phyloP scores from a whole-genome alignment of 1,284 basidiomycete species.

The Boletellus sp. region DNA sequence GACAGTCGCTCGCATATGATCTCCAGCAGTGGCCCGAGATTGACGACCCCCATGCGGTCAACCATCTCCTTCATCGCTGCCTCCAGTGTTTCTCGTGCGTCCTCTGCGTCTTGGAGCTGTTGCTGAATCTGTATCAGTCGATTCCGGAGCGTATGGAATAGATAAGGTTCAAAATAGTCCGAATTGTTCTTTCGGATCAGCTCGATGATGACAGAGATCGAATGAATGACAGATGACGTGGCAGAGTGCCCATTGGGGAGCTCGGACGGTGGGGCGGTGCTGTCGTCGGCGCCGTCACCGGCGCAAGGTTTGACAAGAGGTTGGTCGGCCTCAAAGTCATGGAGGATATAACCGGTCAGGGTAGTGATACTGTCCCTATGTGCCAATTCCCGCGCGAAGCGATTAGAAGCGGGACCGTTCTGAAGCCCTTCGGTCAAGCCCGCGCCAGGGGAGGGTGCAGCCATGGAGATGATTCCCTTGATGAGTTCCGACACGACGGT shows the following conservation, averaged over 20 bases:
- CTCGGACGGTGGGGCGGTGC: slow-evolving; percentile 16
- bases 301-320: slow-evolving; percentile 18
- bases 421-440: slow-evolving; percentile 64
- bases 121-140: slow-evolving; percentile 86
- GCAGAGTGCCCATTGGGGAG: slow-evolving; percentile 72
- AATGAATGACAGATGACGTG: slow-evolving; percentile 86
- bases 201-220: slow-evolving; percentile 91
- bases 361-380: slow-evolving; percentile 69
- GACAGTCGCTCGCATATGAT: slow-evolving; percentile 72
- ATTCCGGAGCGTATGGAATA: slow-evolving; percentile 94
- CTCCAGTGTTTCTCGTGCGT: slow-evolving; percentile 71
- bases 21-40: slow-evolving; percentile 83
- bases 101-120: slow-evolving; percentile 52
- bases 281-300: slow-evolving; percentile 9
- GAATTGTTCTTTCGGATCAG: slow-evolving; percentile 98
- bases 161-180: slow-evolving; percentile 97
- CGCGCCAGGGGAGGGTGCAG: slow-evolving; percentile 81
- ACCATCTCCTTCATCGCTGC: slow-evolving; percentile 84
- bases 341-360: slow-evolving; percentile 79
- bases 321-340: slow-evolving; percentile 46
- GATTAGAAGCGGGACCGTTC: slow-evolving; percentile 76
- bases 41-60: slow-evolving; percentile 89
- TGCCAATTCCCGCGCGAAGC: slow-evolving; percentile 89
- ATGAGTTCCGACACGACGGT: slow-evolving; percentile 88
- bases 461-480: slow-evolving; percentile 93